Evolutionary conservation across 78 protist genomes (phyloP), one percentile per base, ranked within the genome.

Genomic region (Isochrysis galbana): DNA sequence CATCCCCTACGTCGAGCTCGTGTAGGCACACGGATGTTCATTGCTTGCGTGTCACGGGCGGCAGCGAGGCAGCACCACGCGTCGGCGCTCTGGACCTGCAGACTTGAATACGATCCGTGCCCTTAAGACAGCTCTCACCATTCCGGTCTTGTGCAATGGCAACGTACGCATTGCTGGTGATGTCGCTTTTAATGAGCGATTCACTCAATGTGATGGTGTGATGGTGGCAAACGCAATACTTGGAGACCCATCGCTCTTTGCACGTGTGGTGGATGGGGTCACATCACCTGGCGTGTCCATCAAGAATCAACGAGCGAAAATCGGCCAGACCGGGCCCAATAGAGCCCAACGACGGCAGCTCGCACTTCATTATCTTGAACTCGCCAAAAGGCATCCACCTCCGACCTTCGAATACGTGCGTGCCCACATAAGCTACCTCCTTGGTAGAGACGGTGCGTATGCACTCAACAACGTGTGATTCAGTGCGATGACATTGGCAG

Each of bases 31-130:
- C n/a, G 86, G 88, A 2, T 80, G 88, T 23, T 11, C 19, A 1
- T 36, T 80, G 38, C 55, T 80, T 54, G 51, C 88, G 38, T 36
- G 26, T 34, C 88, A 80, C 55, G 88, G 88, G 11, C 88, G 88
- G 29, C 17, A 5, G 55, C 88, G 88, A 46, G 88, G 51, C 42
- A 21, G 19, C 11, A 2, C 45, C n/a, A 19, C 55, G 34, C 88
- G 55, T 4, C 84, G 84, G 21, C 84, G 84, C 45, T 10, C 44
- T 5, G 88, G 88, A 34, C 47, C 51, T 1, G 88, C 88, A 4
- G 55, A 80, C 88, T n/a, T 44, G 22, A 21, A 5, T 5, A 38
- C 48, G 55, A 14, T 80, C 38, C 41, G 25, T 23, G 38, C 39
- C 14, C 7, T 80, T 17, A 44, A 41, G 55, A 17, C 23, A 4